phyloP scores from a whole-genome alignment of 352 stramenopile species.

The Thalassiosira mediterranea region DNA sequence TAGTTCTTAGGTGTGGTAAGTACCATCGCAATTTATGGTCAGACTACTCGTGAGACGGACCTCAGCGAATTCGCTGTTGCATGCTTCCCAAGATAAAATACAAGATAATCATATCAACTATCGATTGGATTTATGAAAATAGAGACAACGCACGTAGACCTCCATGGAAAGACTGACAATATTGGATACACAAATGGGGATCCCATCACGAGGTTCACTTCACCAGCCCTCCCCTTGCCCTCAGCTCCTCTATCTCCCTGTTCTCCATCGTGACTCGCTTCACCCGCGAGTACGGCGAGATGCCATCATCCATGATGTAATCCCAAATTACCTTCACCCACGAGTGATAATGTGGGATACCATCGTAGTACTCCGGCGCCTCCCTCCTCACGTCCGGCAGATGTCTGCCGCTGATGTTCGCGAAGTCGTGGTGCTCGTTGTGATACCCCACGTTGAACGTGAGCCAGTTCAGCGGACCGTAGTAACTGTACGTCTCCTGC shows the following conservation, averaged over 20 bases:
- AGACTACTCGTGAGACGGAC: too few species aligned
- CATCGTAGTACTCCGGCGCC: constrained; percentile 95
- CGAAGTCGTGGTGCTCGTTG: constrained; percentile 99
- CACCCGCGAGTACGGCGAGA: constrained; percentile 91
- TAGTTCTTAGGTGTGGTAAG: too few species aligned
- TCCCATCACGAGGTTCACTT: too few species aligned
- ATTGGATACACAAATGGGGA: too few species aligned
- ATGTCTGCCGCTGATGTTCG: constrained; percentile 89
- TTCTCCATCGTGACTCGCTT: constrained; percentile 81
- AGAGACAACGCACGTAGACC: too few species aligned
- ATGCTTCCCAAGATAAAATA: too few species aligned
- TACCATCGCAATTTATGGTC: too few species aligned
- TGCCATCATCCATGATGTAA: constrained; percentile 92
- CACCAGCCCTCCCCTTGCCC: constrained; percentile 53
- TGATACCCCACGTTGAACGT: constrained; percentile 98
- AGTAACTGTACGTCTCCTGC: constrained; percentile 98
- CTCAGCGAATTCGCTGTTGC: too few species aligned
- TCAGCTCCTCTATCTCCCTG: constrained; percentile 58
- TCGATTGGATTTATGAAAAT: too few species aligned
- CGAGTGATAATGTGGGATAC: constrained; percentile 91
- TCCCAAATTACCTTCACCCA: constrained; percentile 92
- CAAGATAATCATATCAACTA: too few species aligned
- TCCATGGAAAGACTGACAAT: too few species aligned
- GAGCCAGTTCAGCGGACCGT: constrained; percentile 94
- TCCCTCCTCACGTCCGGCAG: constrained; percentile 90